Evolutionary conservation across 2,329 filamentous ascomycete genomes (phyloP), one percentile per base, ranked within the genome.

Genomic region (Beauveria sp.): DNA sequence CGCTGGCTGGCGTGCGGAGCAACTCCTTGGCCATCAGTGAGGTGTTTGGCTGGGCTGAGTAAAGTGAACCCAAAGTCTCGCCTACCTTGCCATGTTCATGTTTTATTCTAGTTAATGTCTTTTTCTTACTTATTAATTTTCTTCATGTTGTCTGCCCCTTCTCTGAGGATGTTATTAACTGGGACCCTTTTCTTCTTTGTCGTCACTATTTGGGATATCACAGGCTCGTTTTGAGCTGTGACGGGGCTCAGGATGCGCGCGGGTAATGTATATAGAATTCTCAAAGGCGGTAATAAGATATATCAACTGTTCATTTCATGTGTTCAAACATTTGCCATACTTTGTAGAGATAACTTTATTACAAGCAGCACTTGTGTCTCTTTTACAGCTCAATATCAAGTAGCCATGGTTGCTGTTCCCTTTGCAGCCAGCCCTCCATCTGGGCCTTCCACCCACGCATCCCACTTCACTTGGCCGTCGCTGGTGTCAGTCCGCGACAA

Each of bases 11-110:
- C 1, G 82, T 91, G 60, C 80, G 93, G 69, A 87, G 84, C 70
- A 96, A 91, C 72, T 88, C 87, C 2, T 72, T 90, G 64, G 90
- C 91, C 67, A 85, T 97, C 12, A 86, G 86, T 7, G 91, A 96
- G 69, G 87, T 96, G 3, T 98, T 98, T 83, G 93, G 95, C 16
- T 95, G 88, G 83, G 82, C 81, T 1, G 81, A 84, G 62, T 83
- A 70, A 50, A 83, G 62, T 83, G 69, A 51, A 16, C 0, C 10
- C 14, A 38, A 38, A 38, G 34, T 38, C 5, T 38, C 12, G 34
- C 14, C 34, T 16, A 38, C 5, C 34, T 38, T 16, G 34, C 12
- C 12, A 38, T 62, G 65, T 65, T 69, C 66, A 56, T 64, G 64
- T 63, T 63, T 51, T 9, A 42, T 10, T 48, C 2, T 43, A 20